phyloP scores from a whole-genome alignment of 2,329 filamentous ascomycete genomes.

The Tricladium varicosporioides region DNA sequence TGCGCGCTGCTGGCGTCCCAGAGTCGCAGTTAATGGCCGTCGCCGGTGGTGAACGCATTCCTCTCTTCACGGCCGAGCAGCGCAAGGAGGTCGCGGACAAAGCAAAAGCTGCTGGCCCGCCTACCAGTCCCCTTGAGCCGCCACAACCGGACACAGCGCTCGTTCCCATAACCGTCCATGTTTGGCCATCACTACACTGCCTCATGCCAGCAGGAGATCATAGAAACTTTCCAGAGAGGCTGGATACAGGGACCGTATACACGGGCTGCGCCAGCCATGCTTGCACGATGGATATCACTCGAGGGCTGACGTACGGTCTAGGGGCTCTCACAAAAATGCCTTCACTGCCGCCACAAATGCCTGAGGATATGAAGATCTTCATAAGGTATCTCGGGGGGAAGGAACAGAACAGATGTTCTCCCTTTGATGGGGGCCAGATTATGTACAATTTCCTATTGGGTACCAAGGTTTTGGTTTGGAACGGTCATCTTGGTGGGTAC shows the following conservation, averaged over 20 bases:
- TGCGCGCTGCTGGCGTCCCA: slow-evolving; percentile 25
- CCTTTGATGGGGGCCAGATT: slow-evolving; percentile 29
- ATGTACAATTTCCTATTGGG: slow-evolving; percentile 27
- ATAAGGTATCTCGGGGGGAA: neutral
- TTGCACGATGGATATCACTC: too few relatives aligned
- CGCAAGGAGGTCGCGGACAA: neutral
- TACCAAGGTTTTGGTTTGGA: slow-evolving; percentile 24
- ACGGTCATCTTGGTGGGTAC: slow-evolving; percentile 26
- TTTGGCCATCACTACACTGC: slow-evolving; percentile 28
- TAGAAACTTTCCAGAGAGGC: slow-evolving; percentile 10
- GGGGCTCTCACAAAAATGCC: neutral
- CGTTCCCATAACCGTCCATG: slow-evolving; percentile 19
- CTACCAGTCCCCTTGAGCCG: neutral
- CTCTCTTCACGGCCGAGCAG: slow-evolving; percentile 19
- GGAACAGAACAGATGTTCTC: slow-evolving; percentile 14
- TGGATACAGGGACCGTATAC: slow-evolving; percentile 21
- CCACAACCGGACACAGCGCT: slow-evolving; percentile 2
- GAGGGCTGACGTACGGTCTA: too few relatives aligned
- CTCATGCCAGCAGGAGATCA: slow-evolving; percentile 22
- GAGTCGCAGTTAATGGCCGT: slow-evolving; percentile 26
- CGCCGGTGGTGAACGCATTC: slow-evolving; percentile 26
- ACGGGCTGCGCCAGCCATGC: too few relatives aligned
- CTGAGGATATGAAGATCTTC: neutral
- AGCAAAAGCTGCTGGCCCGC: neutral
- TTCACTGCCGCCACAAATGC: neutral